Conservation (phyloP, 371 early-diverging fungal species). For the Nematocida sp. region DNA sequence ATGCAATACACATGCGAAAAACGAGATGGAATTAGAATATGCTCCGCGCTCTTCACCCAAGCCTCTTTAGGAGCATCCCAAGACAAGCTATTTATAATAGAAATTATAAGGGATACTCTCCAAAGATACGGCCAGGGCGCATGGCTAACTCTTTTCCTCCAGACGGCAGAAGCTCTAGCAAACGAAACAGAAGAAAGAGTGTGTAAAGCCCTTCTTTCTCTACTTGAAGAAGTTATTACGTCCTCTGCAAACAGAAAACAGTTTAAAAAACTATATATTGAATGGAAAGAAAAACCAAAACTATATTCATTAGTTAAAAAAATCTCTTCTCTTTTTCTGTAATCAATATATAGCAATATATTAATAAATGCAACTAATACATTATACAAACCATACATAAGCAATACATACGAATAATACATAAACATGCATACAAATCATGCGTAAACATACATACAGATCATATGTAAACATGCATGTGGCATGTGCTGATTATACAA, state of each 20-base stretch:
- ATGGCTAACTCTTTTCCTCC: conserved; percentile 38
- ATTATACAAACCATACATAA: background rate
- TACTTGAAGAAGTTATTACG: conserved; percentile 6
- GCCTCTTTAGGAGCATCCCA: background rate
- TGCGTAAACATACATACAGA: too few species aligned
- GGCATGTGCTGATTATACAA: too few species aligned
- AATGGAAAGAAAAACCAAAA: conserved; percentile 22
- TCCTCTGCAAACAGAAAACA: background rate
- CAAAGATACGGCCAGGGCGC: conserved; percentile 21
- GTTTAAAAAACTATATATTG: conserved; percentile 15
- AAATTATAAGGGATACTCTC: background rate
- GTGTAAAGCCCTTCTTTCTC: background rate
- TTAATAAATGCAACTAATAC: conserved; percentile 5
- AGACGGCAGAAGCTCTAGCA: conserved; percentile 18
- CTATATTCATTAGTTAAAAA: conserved; percentile 13
- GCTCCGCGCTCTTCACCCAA: conserved; percentile 8
- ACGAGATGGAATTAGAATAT: background rate
- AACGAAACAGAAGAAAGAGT: conserved; percentile 17
- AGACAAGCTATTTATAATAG: conserved; percentile 35
- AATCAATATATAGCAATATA: too few species aligned
- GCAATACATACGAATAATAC: background rate
- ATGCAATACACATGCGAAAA: background rate
- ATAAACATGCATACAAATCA: too few species aligned
- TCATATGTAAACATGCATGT: too few species aligned
- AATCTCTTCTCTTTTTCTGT: background rate